Evolutionary conservation across 148 eudicot genomes (phyloP), one percentile per base, ranked within the genome.

Genomic region (Cornus kousa): DNA sequence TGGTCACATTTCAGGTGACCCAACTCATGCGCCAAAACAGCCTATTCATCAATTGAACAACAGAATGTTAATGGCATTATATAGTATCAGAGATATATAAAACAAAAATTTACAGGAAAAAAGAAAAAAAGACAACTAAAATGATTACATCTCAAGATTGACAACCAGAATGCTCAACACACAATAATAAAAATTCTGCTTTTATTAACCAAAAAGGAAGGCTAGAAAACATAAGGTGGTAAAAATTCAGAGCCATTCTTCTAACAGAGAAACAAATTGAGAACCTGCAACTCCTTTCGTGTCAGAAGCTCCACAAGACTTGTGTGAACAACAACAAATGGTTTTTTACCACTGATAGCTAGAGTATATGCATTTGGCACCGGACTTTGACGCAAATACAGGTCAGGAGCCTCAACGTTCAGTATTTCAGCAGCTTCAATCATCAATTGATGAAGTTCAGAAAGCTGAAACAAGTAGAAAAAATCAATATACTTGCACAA

Each of bases 1-100:
- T 96, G 99, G 78, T 96, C 97, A 81, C 99, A 96, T 89, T 96
- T 96, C 83, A 96, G 83, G 88, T 96, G 99, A 71, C 99, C 98
- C 87, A 96, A 84, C 87, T 95, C 98, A 84, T 95, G 98, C 43
- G 98, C 98, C 85, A 95, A 84, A 75, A 95, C 97, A 84, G 98
- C 97, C 98, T 95, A 88, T 33, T 76, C 20, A 79, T 28, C 32
- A 46, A 79, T 77, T 43, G 32, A 71, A 74, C 53, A 71, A 80
- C 64, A 76, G 65, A 35, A 62, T 22, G 1, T 78, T 62, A 68
- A 32, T 53, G 50, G 39, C 31, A 55, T 75, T 67, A 9, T n/a
- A 62, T 28, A 19, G 23, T 48, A 35, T n/a, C 7, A 60, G 12
- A 28, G 22, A n/a, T 10, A 66, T 65, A 74, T 57, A 31, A 19